A percentile compares a stretch with the other conserved stretches of the same genome.
phyloP scores from a whole-genome alignment of 129 eudicot species.

The Artemisia annua region DNA sequence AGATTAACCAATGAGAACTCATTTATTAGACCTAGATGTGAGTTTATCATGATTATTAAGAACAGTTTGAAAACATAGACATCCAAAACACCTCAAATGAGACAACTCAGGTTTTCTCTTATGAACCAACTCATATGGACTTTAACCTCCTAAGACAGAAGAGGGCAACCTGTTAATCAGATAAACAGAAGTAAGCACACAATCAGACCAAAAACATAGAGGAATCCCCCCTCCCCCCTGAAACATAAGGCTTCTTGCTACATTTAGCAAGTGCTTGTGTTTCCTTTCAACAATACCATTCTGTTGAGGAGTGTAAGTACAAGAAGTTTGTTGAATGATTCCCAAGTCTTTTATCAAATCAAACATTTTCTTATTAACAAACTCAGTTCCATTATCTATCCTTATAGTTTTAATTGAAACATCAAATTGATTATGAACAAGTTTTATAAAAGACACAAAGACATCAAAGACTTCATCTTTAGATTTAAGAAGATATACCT shows the following conservation, averaged over 20 bases:
- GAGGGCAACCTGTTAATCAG: background rate
- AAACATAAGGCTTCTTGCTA: background rate
- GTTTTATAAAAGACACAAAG: background rate
- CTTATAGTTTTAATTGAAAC: background rate
- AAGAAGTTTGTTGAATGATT: background rate
- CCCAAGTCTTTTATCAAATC: background rate
- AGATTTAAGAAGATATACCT: background rate
- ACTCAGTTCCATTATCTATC: background rate
- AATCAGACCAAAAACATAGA: background rate
- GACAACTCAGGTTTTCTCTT: background rate
- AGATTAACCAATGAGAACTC: background rate
- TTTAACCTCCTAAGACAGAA: background rate
- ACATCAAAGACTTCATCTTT: background rate
- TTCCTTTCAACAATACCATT: slow-evolving; percentile 1
- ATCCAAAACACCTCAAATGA: background rate
- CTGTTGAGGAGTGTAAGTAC: background rate
- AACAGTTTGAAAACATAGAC: background rate
- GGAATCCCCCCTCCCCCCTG: background rate
- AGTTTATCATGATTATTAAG: background rate
- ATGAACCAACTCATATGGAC: background rate
- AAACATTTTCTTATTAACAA: background rate
- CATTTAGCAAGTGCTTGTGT: background rate
- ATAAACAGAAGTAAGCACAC: background rate
- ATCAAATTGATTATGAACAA: background rate
- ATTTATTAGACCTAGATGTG: background rate